Base-by-base conservation (phyloP, 495 filamentous ascomycete genomes). In the Halenospora varia region DNA sequence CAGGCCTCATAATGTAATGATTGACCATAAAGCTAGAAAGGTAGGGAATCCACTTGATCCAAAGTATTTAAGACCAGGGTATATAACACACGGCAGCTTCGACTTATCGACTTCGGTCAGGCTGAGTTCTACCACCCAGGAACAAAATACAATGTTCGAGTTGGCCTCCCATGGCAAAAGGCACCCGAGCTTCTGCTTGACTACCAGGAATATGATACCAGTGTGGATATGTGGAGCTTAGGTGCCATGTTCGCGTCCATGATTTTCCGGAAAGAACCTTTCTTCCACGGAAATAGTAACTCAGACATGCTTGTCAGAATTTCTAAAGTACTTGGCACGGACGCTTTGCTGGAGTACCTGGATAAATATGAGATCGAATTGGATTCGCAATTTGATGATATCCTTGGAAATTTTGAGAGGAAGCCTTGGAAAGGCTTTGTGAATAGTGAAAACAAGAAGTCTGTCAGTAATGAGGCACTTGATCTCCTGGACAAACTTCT, bases 1-100 rank as follows among this genome's bases (percentile, higher is more conserved):
- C 24, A 98, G 97, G 78, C 94, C 94, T 68, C 94, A 98, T 76
- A 98, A 98, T 73, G 94, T 98, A 72, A 97, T 98, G 94, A 98
- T 98, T 74, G 94, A 98, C 72, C 94, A 98, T 76, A 94, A 97
- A 77, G 95, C 94, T 77, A 80, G 88, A 73, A 97, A 97, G 85
- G 92, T 89, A 67, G n/a, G 53, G 71, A 41, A 45, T 42, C 13
- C 1, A n/a, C 1, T 17, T 46, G 23, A n/a, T n/a, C n/a, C n/a
- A n/a, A n/a, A n/a, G n/a, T n/a, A 3, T 2, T n/a, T 8, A 15
- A 46, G 25, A 15, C n/a, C 25, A 48, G 13, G 45, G 10, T 62
- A 48, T 22, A 60, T 71, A 20, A 69, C 42, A 65, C 51, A 10
- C 15, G 25, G 29, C 72, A 96, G 92, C 77, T 98, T 56, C 88